Conservation (phyloP, 129 eudicot species). For the Ambrosia trifida region DNA sequence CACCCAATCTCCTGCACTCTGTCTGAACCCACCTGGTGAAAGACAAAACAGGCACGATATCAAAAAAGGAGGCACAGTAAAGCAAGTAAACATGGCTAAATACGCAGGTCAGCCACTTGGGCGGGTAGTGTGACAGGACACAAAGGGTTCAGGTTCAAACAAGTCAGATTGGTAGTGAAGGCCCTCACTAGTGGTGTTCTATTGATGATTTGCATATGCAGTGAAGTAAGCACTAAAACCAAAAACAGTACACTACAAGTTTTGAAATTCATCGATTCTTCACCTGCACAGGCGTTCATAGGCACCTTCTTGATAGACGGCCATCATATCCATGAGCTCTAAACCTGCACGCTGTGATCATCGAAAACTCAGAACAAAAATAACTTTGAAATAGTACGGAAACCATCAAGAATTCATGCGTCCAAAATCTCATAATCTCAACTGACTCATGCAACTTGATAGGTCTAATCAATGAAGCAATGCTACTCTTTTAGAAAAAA, state of each 20-base stretch:
- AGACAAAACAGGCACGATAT: not conserved
- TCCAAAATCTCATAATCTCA: slow-evolving; percentile 18
- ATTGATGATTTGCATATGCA: not conserved
- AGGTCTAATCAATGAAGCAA: slow-evolving; percentile 11
- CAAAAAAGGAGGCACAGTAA: not conserved
- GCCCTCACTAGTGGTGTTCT: not conserved
- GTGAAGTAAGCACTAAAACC: not conserved
- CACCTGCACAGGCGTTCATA: slow-evolving; percentile 98
- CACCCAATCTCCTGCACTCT: slow-evolving; percentile 92
- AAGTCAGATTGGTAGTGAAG: not conserved
- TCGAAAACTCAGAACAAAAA: slow-evolving; percentile 19
- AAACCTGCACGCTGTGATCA: slow-evolving; percentile 88
- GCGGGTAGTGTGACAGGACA: not conserved
- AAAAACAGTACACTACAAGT: slow-evolving; percentile 10
- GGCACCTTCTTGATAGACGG: slow-evolving; percentile 98
- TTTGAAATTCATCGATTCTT: slow-evolving; percentile 8
- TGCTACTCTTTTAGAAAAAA: not conserved
- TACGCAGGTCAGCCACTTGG: not conserved
- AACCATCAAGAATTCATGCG: not conserved
- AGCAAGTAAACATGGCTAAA: slow-evolving; percentile 1
- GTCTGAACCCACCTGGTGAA: slow-evolving; percentile 89
- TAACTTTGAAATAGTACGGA: not conserved
- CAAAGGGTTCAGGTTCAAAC: not conserved
- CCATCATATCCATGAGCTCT: slow-evolving; percentile 99
- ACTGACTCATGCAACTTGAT: slow-evolving; percentile 2